Evolutionary conservation across 371 early-diverging fungal species (phyloP).

Genomic region (Mucor irregularis): DNA sequence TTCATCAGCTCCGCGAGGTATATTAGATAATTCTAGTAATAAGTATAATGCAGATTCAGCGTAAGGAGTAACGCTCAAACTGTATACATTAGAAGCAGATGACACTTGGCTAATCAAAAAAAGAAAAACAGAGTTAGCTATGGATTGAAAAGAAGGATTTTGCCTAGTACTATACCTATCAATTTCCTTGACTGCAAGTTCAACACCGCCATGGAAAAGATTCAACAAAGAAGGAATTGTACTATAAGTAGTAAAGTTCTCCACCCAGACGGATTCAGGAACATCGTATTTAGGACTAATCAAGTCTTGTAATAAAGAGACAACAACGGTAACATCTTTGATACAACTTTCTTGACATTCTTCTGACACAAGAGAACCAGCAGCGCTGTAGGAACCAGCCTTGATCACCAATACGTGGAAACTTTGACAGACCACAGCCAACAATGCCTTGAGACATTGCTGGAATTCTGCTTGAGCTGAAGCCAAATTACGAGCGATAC

Average conservation of each 20-base stretch:
- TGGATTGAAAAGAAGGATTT: neutral
- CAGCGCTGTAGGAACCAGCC: slow-evolving; percentile 26
- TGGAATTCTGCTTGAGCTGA: neutral
- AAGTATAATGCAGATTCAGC: slow-evolving; percentile 43
- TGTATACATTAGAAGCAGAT: slow-evolving; percentile 13
- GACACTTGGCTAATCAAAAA: slow-evolving; percentile 24
- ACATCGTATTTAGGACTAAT: slow-evolving; percentile 29
- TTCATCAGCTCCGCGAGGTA: slow-evolving; percentile 28
- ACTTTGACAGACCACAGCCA: slow-evolving; percentile 29
- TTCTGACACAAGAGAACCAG: slow-evolving; percentile 15
- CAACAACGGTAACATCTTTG: slow-evolving; percentile 37
- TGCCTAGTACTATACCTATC: slow-evolving; percentile 23
- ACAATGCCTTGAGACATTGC: neutral
- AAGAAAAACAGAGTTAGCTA: too few relatives aligned
- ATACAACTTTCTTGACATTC: slow-evolving; percentile 26
- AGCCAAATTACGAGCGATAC: neutral
- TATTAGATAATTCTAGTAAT: slow-evolving; percentile 34
- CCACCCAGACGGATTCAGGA: slow-evolving; percentile 23
- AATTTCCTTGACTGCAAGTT: slow-evolving; percentile 34
- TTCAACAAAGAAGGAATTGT: slow-evolving; percentile 29
- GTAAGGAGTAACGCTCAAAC: slow-evolving; percentile 39
- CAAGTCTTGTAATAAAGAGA: slow-evolving; percentile 36
- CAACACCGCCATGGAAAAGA: slow-evolving; percentile 33
- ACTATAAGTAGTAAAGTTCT: slow-evolving; percentile 20
- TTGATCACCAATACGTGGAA: slow-evolving; percentile 35